These are phyloP conservation scores for Zarea fungicola DNA, from an alignment of 2,329 filamentous ascomycete genomes.

Conservation along the genomic window DNA sequence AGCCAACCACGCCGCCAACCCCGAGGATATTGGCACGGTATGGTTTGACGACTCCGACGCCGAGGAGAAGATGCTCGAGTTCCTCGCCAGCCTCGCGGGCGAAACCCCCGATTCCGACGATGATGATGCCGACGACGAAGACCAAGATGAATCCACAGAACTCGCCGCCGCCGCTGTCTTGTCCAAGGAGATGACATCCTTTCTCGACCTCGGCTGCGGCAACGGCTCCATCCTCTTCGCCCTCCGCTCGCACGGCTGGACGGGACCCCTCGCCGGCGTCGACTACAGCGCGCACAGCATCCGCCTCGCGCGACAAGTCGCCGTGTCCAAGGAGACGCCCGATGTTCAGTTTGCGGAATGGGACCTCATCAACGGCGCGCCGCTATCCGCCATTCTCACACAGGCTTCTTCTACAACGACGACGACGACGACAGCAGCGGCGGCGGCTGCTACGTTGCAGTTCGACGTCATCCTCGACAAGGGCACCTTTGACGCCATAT, in stretches of 20 bases:
- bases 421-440: constrained; percentile 35
- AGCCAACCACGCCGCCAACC: constrained; percentile 64
- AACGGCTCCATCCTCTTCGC: constrained; percentile 89
- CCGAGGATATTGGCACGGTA: constrained; percentile 76
- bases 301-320: constrained; percentile 64
- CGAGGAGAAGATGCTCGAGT: constrained; percentile 70
- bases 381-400: constrained; percentile 37
- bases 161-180: constrained; percentile 11
- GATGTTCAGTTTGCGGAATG: constrained; percentile 48
- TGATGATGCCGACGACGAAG: constrained; percentile 20
- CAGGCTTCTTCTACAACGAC: constrained; percentile 27
- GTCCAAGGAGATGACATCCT: constrained; percentile 39
- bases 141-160: constrained; percentile 8
- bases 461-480: constrained; percentile 97
- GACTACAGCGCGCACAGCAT: constrained; percentile 81
- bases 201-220: constrained; percentile 88
- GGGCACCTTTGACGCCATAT: constrained; percentile 95
- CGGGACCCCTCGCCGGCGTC: constrained; percentile 71
- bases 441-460: no score
- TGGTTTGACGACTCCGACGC: constrained; percentile 96
- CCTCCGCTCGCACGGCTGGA: constrained; percentile 61
- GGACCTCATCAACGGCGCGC: constrained; percentile 53
- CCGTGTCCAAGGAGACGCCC: constrained; percentile 23
- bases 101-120: constrained; percentile 15
- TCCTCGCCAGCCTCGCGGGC: constrained; percentile 46